Evolutionary conservation across 2,329 filamentous ascomycete genomes (phyloP), one percentile per base, ranked within the genome.

Genomic region (Calonectria henricotiae): DNA sequence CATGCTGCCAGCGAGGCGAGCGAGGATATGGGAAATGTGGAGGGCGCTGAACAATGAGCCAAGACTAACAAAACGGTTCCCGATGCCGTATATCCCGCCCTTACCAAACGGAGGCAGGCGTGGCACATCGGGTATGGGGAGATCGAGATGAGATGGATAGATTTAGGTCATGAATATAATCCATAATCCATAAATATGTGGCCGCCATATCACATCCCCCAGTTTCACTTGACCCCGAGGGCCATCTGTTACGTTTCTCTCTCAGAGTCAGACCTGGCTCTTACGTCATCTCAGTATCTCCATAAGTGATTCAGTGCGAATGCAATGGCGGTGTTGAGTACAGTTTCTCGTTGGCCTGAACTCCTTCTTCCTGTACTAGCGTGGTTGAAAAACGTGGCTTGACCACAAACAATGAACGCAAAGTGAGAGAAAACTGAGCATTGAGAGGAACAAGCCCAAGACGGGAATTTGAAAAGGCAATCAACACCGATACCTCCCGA

Each of bases 21-120:
- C 94, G 0, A 91, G 92, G 2, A 93, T 98, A 68, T 86, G 89
- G 76, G 95, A 98, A 79, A 92, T 98, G 81, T 99, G 97, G 96
- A 86, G 88, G 49, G 88, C 89, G 44, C 83, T 96, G 66, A 92
- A 89, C 71, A 83, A 83, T 35, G 79, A 88, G 58, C 78, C 83
- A 35, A 84, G 84, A 8, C 80, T 79, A 84, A 89, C 83, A 69
- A 84, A 85, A 73, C 80, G 82, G 4, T 80, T 85, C 47, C 80
- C 77, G 46, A 69, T 82, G 30, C 80, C 81, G 15, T 76, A 78
- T 20, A 81, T 82, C 23, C 81, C 82, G 2, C 70, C 76, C 12
- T 62, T 83, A 39, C 71, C 78, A 8, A 83, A 81, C 30, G 78
- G 79, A 7, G 79, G 77, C 3, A 79, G 79, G 49, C 73, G 81